A percentile compares a stretch with the other conserved stretches of the same genome.
phyloP scores from a whole-genome alignment of 306 rosid species.

The Cicer bijugum region DNA sequence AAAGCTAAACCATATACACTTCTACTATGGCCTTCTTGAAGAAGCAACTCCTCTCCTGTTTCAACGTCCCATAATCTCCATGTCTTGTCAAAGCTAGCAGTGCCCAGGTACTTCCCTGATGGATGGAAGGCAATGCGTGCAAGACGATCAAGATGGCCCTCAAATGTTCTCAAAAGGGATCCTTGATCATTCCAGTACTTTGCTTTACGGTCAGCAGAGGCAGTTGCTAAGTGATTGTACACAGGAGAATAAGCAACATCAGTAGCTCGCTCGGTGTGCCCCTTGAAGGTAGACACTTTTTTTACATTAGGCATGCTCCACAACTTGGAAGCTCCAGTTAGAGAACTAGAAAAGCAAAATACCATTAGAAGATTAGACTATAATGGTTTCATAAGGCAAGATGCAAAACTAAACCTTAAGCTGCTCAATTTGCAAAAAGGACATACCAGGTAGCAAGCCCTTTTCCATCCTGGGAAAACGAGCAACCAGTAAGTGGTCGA shows the following conservation, averaged over 20 bases:
- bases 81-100: slow-evolving; percentile 94
- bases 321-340: slow-evolving; percentile 77
- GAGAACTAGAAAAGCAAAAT: slow-evolving; percentile 60
- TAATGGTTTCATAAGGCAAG: slow-evolving; percentile 32
- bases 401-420: slow-evolving; percentile 21
- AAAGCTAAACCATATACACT: slow-evolving; percentile 79
- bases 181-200: slow-evolving; percentile 87
- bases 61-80: slow-evolving; percentile 98
- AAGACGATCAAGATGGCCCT: slow-evolving; percentile 93
- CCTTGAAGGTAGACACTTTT: slow-evolving; percentile 71
- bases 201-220: slow-evolving; percentile 93
- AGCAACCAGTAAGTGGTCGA: slow-evolving; percentile 89
- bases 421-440: slow-evolving; percentile 23
- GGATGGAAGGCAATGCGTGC: slow-evolving; percentile 98
- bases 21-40: slow-evolving; percentile 97
- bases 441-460: slow-evolving; percentile 78
- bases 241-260: slow-evolving; percentile 84
- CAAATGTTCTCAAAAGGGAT: slow-evolving; percentile 67
- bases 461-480: slow-evolving; percentile 78
- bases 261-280: slow-evolving; percentile 86
- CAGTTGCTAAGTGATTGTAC: slow-evolving; percentile 78
- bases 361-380: slow-evolving; percentile 22
- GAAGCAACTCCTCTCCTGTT: slow-evolving; percentile 88
- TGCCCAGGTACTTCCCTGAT: slow-evolving; percentile 90
- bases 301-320: slow-evolving; percentile 90